phyloP scores from a whole-genome alignment of 108 stramenopile species.

The Cyclotella baltica region DNA sequence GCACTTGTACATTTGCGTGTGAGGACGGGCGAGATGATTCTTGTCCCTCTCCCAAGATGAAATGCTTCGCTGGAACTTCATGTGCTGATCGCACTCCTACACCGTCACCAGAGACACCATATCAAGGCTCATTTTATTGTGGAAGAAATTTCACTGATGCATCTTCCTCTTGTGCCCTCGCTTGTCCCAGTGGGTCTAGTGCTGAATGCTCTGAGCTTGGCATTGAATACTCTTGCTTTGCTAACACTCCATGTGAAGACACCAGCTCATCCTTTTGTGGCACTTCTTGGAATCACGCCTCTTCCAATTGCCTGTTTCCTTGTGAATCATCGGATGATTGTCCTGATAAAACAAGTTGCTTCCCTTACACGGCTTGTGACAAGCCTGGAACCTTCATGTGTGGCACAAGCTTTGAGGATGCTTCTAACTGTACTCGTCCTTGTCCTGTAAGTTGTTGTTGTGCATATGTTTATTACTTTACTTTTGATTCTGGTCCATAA shows the following conservation, averaged over 20 bases:
- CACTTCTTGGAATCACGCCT: constrained; percentile 82
- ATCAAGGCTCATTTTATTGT: constrained; percentile 49
- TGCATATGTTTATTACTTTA: neutral
- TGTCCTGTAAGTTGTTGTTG: constrained; percentile 21
- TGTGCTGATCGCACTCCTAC: constrained; percentile 17
- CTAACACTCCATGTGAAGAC: constrained; percentile 51
- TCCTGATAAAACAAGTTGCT: constrained; percentile 62
- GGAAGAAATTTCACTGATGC: constrained; percentile 54
- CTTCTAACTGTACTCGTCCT: constrained; percentile 41
- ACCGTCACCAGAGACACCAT: neutral
- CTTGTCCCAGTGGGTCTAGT: constrained; percentile 51
- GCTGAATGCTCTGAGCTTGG: constrained; percentile 48
- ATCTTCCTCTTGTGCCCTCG: constrained; percentile 46
- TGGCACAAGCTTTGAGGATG: constrained; percentile 56
- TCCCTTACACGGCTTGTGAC: constrained; percentile 50
- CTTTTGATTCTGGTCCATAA: neutral
- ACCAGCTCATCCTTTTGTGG: constrained; percentile 78
- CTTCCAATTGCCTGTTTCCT: constrained; percentile 66
- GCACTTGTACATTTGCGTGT: constrained; percentile 40
- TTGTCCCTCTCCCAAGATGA: constrained; percentile 33
- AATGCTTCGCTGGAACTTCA: constrained; percentile 51
- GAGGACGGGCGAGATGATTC: constrained; percentile 44
- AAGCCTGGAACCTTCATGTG: constrained; percentile 53
- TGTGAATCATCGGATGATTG: constrained; percentile 71
- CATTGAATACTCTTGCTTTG: constrained; percentile 50